Conservation (phyloP, 495 filamentous ascomycete species). For the Penicillium samsonianum region DNA sequence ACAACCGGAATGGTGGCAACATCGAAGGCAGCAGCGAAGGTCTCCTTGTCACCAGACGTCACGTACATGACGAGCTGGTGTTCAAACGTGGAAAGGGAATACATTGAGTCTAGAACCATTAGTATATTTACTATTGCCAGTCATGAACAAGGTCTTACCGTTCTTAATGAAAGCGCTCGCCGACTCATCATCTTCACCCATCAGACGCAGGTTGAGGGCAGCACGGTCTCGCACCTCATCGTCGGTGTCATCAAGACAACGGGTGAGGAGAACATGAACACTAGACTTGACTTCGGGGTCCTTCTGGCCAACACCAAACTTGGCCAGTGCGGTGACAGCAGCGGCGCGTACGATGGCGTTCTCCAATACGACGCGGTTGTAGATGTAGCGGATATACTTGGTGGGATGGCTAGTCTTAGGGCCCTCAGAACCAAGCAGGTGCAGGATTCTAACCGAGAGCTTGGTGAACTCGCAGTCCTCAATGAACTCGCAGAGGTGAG, state of each 20-base stretch:
- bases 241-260: constrained; percentile 95
- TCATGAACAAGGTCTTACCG: constrained; percentile 52
- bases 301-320: constrained; percentile 96
- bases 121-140: constrained; percentile 16
- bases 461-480: constrained; percentile 99
- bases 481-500: constrained; percentile 97
- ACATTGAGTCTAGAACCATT: constrained; percentile 59
- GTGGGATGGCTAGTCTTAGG: constrained; percentile 94
- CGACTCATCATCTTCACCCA: constrained; percentile 80
- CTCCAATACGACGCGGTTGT: constrained; percentile 96
- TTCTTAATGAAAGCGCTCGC: constrained; percentile 88
- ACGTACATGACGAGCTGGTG: constrained; percentile 98
- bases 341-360: constrained; percentile 95
- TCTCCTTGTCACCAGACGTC: constrained; percentile 80
- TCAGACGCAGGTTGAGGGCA: constrained; percentile 86
- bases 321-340: constrained; percentile 91
- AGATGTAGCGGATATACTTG: constrained; percentile 99
- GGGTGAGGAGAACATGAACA: constrained; percentile 85
- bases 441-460: constrained; percentile 90
- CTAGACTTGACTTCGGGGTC: constrained; percentile 95
- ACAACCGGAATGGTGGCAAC: constrained; percentile 90
- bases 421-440: constrained; percentile 90
- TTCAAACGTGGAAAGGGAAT: constrained; percentile 92
- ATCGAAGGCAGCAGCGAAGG: constrained; percentile 85
- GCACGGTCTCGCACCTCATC: constrained; percentile 97